These are phyloP conservation scores for Verticillium tricorpus DNA, from an alignment of 2,329 filamentous ascomycete genomes.

Conservation along the genomic window DNA sequence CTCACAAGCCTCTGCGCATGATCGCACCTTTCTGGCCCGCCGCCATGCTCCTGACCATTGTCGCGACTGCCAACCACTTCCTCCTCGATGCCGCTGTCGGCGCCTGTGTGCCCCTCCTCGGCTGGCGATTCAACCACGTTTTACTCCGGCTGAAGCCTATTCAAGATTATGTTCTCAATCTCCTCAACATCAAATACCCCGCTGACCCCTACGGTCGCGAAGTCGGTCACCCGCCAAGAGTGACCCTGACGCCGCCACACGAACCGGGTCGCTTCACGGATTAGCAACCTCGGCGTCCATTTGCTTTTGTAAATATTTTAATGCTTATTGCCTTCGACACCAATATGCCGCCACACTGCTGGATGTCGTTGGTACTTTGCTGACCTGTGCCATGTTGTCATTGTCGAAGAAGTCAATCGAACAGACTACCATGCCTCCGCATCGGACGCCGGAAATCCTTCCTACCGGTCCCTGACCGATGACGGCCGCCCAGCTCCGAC, in stretches of 20 bases:
- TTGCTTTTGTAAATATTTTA: background rate
- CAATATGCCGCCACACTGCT: no score
- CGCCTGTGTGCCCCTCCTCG: slow-evolving; percentile 25
- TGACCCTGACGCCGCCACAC: background rate
- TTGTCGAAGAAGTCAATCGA: no score
- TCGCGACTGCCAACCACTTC: slow-evolving; percentile 36
- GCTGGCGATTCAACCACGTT: slow-evolving; percentile 25
- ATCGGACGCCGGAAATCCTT: background rate
- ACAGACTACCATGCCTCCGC: background rate
- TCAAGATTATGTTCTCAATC: slow-evolving; percentile 21
- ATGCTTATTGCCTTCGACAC: background rate
- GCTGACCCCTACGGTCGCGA: background rate
- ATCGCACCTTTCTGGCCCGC: slow-evolving; percentile 37
- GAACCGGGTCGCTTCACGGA: background rate
- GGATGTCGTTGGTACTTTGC: no score
- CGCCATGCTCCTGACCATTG: slow-evolving; percentile 35
- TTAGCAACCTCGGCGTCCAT: background rate
- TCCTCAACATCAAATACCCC: background rate
- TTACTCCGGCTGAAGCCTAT: slow-evolving; percentile 20
- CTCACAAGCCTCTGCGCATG: slow-evolving; percentile 28
- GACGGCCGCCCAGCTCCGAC: background rate
- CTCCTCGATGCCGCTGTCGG: slow-evolving; percentile 30
- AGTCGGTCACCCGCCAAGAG: background rate
- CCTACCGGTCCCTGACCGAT: background rate
- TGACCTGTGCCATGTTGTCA: no score